Evolutionary conservation across 805 yeast species (phyloP), one percentile per base, ranked within the genome.

Genomic region (Yamadazyma tumulicola): DNA sequence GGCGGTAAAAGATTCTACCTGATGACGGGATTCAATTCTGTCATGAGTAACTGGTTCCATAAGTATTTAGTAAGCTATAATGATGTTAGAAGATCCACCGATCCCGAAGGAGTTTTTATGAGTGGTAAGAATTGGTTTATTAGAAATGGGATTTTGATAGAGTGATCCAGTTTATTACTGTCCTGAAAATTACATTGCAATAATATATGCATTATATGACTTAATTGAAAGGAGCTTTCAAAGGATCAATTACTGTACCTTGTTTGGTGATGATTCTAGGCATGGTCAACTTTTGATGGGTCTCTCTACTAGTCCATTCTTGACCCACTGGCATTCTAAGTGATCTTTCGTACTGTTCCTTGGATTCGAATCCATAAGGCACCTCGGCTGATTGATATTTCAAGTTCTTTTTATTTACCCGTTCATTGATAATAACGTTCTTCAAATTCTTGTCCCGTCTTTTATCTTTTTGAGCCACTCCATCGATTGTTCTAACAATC

Each of bases 261-360:
- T 85, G 85, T 59, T 87, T 89, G 31, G 85, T 81, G 42, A 85
- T 71, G 26, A 93, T 81, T 51, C 85, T 74, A 26, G 98, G 97
- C 78, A 85, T 88, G 32, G 93, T 86, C 47, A 86, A 67, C 54
- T 78, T 78, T 66, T 88, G 95, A 66, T 85, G 93, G 3, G 95
- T 79, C 35, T 79, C 82, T 54, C 86, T 79, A 5, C 95, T 77
- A 6, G 91, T 80, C 97, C 97, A 93, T 61, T 93, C 96, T 59
- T 85, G 94, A 17, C 97, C 97, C 41, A 93, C 68, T n/a, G 97
- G 97, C 87, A 87, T 82, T 54, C 95, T 76, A 52, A 93, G 68
- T 4, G 95, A 79, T 54, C 96, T 77, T 61, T 93, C 98, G 59
- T 93, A 93, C 62, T 93, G 97, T 55, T 88, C 97, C 55, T 81